Percentiles rank a stretch among this genome's conserved stretches.
phyloP scores from a whole-genome alignment of 768 basidiomycete species.

The Pleurotus platypus region DNA sequence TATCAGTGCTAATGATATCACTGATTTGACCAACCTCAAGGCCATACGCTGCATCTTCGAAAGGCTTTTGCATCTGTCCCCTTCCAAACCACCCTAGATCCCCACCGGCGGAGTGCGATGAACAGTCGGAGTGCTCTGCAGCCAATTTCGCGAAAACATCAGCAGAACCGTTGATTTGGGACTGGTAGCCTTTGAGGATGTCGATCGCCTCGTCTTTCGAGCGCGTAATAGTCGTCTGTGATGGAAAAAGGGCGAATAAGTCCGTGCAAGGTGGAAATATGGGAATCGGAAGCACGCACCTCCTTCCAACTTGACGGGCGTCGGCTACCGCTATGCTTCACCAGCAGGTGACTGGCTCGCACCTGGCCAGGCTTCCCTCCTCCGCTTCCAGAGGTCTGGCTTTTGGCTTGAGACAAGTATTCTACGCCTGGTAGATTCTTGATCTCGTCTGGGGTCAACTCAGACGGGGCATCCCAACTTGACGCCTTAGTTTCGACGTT shows the following conservation, averaged over 20 bases:
- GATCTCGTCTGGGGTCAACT: conserved; percentile 59
- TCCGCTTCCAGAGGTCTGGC: conserved; percentile 12
- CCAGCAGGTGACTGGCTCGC: conserved; percentile 91
- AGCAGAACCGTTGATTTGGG: conserved; percentile 50
- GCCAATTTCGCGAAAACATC: conserved; percentile 80
- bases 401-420: conserved; percentile 24
- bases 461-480: conserved; percentile 73
- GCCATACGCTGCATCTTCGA: conserved; percentile 83
- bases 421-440: conserved; percentile 65
- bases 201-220: conserved; percentile 85
- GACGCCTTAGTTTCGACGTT: conserved; percentile 69
- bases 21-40: conserved; percentile 76
- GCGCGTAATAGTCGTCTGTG: conserved; percentile 73
- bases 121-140: conserved; percentile 78
- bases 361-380: conserved; percentile 49
- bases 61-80: conserved; percentile 96
- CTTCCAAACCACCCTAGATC: conserved; percentile 85
- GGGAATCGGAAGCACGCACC: conserved; percentile 28
- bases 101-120: conserved; percentile 75
- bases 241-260: too few relatives aligned
- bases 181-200: conserved; percentile 66
- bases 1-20: conserved; percentile 83
- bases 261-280: too few relatives aligned
- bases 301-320: conserved; percentile 84
- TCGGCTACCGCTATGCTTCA: conserved; percentile 84